phyloP scores from a whole-genome alignment of 2,329 filamentous ascomycete species.

The Talaromyces sp. region DNA sequence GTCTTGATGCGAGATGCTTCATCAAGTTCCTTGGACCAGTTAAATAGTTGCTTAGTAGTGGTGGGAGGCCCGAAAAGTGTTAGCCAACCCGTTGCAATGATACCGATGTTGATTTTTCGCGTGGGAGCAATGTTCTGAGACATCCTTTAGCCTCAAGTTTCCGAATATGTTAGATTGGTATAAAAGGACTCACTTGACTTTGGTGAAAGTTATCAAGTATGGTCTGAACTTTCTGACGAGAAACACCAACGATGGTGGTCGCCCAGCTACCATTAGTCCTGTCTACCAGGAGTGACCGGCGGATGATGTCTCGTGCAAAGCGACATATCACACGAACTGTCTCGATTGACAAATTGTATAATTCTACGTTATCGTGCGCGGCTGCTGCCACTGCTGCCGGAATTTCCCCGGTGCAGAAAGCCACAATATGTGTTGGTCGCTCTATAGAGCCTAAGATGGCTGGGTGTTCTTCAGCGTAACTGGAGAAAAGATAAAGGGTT shows the following conservation, averaged over 20 bases:
- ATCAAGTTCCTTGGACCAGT: not conserved
- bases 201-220: constrained; percentile 2
- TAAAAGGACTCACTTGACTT: not conserved
- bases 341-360: not conserved
- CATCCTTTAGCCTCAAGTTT: not conserved
- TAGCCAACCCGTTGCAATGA: not conserved
- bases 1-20: not conserved
- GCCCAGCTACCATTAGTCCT: constrained; percentile 1
- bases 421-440: not conserved
- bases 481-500: not conserved
- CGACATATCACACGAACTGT: not conserved
- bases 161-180: not conserved
- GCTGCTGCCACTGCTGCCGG: not conserved
- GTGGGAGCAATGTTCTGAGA: not conserved
- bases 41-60: not conserved
- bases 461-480: constrained; percentile 1
- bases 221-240: not conserved
- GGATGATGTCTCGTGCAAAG: not conserved
- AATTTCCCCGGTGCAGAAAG: constrained; percentile 1
- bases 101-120: not conserved
- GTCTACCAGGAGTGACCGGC: not conserved
- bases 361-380: not conserved
- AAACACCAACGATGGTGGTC: not conserved
- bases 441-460: not conserved
- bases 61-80: not conserved